Conservation (phyloP, 2,329 filamentous ascomycete species). For the Coleophoma cylindrospora region DNA sequence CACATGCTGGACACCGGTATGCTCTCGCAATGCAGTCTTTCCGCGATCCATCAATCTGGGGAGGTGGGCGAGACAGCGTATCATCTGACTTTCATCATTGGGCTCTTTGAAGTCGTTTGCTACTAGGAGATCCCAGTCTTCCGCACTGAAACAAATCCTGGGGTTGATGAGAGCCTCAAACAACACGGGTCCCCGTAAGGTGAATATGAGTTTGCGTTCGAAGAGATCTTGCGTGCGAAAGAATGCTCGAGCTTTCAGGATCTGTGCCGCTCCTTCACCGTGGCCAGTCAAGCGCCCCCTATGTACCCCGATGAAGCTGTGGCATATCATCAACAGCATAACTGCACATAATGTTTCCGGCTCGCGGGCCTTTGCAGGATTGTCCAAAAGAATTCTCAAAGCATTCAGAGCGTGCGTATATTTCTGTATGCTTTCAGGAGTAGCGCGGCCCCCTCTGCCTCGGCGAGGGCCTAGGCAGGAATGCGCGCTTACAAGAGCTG, state of each 20-base stretch:
- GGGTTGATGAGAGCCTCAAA: constrained; percentile 31
- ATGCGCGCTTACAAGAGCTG: not conserved
- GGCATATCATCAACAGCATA: constrained; percentile 28
- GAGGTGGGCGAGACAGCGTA: constrained; percentile 24
- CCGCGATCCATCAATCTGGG: constrained; percentile 26
- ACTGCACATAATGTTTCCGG: constrained; percentile 32
- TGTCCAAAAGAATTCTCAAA: constrained; percentile 21
- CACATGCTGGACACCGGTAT: not conserved
- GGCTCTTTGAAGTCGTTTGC: constrained; percentile 23
- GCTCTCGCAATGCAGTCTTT: constrained; percentile 7
- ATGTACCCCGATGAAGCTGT: not conserved
- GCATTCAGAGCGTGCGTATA: not conserved
- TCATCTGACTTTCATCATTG: constrained; percentile 25
- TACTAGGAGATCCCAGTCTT: constrained; percentile 30
- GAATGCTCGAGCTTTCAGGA: constrained; percentile 27
- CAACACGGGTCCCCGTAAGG: constrained; percentile 30
- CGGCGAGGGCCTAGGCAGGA: not conserved
- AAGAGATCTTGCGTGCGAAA: constrained; percentile 27
- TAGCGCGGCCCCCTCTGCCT: not conserved
- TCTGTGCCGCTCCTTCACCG: constrained; percentile 15
- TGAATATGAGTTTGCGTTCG: constrained; percentile 27
- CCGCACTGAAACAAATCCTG: constrained; percentile 24
- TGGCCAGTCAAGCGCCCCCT: constrained; percentile 11
- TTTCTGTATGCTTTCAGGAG: not conserved
- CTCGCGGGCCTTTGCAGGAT: constrained; percentile 24